Evolutionary conservation across 768 basidiomycete genomes (phyloP).

Genomic region (Serendipita indica): DNA sequence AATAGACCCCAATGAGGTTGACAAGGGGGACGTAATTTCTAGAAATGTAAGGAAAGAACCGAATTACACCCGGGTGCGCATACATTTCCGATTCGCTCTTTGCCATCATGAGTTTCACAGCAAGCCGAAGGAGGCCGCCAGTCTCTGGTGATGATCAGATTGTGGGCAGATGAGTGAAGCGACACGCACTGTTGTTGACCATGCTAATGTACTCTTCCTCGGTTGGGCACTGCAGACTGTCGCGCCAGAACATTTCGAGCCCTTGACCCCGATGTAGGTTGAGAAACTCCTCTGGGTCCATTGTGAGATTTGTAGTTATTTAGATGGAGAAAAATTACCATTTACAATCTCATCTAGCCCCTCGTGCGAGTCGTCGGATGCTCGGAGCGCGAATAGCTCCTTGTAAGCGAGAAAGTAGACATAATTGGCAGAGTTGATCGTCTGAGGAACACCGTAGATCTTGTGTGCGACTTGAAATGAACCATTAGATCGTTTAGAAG

Average conservation of each 20-base stretch:
- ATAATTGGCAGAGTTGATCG: slow-evolving; percentile 94
- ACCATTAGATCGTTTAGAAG: slow-evolving; percentile 2
- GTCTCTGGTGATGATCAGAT: slow-evolving; percentile 46
- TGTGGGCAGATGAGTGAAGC: background rate
- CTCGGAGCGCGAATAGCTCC: slow-evolving; percentile 53
- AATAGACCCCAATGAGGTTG: slow-evolving; percentile 86
- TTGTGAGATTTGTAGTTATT: slow-evolving; percentile 13
- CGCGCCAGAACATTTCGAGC: slow-evolving; percentile 87
- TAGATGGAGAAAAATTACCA: background rate
- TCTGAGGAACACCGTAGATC: slow-evolving; percentile 92
- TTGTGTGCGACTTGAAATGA: slow-evolving; percentile 64
- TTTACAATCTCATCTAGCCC: slow-evolving; percentile 14
- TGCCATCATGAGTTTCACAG: slow-evolving; percentile 94
- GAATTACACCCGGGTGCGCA: no score
- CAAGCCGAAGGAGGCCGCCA: slow-evolving; percentile 81
- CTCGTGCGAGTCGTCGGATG: slow-evolving; percentile 17
- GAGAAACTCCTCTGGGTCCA: slow-evolving; percentile 43
- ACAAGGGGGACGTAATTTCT: slow-evolving; percentile 88
- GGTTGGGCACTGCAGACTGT: slow-evolving; percentile 76
- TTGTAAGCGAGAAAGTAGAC: slow-evolving; percentile 90
- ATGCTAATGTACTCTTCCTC: slow-evolving; percentile 91
- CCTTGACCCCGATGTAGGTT: slow-evolving; percentile 94
- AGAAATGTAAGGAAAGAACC: no score
- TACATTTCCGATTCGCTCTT: slow-evolving; percentile 25
- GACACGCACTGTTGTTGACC: slow-evolving; percentile 79